These are phyloP conservation scores for Cyclaneusma minus DNA, from an alignment of 2,329 filamentous ascomycete species.

Conservation along the genomic window DNA sequence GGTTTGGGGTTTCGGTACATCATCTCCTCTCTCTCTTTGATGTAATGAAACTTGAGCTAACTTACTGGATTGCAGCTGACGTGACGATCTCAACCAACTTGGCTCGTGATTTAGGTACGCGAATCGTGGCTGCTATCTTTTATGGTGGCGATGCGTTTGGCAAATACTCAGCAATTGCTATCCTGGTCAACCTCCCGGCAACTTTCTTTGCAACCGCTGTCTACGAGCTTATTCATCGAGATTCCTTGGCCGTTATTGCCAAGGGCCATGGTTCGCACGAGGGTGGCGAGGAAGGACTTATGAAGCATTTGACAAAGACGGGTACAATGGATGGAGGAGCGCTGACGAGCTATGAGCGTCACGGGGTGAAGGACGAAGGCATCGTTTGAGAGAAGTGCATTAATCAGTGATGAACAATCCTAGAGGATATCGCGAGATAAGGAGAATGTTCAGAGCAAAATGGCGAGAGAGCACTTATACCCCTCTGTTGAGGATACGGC, in stretches of 20 bases:
- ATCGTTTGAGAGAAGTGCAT: no score
- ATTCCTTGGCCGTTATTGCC: constrained; percentile 33
- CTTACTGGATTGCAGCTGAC: constrained; percentile 40
- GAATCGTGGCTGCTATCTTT: constrained; percentile 42
- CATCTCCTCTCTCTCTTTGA: not conserved
- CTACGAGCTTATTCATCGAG: constrained; percentile 38
- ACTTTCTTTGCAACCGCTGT: constrained; percentile 37
- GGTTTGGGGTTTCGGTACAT: constrained; percentile 4
- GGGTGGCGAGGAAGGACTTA: constrained; percentile 32
- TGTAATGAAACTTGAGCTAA: no score
- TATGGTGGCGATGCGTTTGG: constrained; percentile 33
- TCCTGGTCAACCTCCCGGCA: constrained; percentile 40
- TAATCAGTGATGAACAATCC: no score
- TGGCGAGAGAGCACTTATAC: no score
- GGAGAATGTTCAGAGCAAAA: no score
- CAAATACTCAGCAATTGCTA: constrained; percentile 34
- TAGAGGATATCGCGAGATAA: no score
- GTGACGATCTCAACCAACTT: constrained; percentile 40
- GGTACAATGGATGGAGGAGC: constrained; percentile 16
- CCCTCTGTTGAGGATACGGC: no score
- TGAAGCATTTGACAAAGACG: constrained; percentile 23
- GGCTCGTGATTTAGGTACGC: constrained; percentile 40
- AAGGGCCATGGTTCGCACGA: constrained; percentile 33
- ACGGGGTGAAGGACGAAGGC: no score
- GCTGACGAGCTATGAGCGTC: no score